Percentiles rank a stretch among this genome's conserved stretches.
These are phyloP conservation scores for Gossypium mustelinum DNA, from an alignment of 345 rosid species.

Conservation along the genomic window DNA sequence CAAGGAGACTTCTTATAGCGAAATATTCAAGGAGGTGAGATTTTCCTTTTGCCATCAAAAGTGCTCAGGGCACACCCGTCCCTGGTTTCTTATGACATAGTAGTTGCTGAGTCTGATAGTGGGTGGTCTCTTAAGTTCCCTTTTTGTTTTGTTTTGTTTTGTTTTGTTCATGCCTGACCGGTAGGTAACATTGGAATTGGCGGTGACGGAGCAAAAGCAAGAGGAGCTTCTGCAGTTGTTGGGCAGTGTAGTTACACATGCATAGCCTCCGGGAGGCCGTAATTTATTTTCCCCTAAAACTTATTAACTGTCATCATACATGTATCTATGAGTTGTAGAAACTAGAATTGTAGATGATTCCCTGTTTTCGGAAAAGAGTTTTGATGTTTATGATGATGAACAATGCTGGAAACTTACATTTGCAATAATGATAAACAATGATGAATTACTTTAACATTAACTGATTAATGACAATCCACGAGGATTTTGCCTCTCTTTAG, in stretches of 20 bases:
- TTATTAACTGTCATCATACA: not conserved
- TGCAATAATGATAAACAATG: not conserved
- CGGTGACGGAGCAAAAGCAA: slow-evolving; percentile 37
- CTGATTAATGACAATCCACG: not conserved
- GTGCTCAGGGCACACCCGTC: not conserved
- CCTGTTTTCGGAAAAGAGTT: not conserved
- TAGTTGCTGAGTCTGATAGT: not conserved
- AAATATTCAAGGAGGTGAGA: slow-evolving; percentile 79
- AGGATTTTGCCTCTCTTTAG: no score
- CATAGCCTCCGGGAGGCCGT: slow-evolving; percentile 13
- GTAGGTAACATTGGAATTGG: slow-evolving; percentile 71
- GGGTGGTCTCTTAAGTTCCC: slow-evolving; percentile 7
- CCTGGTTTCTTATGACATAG: not conserved
- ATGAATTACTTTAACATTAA: not conserved
- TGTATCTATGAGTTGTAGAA: not conserved
- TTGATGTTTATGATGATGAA: not conserved
- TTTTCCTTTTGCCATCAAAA: not conserved
- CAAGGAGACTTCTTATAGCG: slow-evolving; percentile 54
- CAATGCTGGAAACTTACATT: not conserved
- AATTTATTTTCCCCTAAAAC: not conserved
- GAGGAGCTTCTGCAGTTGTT: slow-evolving; percentile 46
- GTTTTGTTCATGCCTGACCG: not conserved
- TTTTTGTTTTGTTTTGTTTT: not conserved
- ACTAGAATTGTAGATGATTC: not conserved
- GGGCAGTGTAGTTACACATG: slow-evolving; percentile 34